Evolutionary conservation across 257 asterid genomes (phyloP), one percentile per base, ranked within the genome.

Genomic region (Solanum habrochaites): DNA sequence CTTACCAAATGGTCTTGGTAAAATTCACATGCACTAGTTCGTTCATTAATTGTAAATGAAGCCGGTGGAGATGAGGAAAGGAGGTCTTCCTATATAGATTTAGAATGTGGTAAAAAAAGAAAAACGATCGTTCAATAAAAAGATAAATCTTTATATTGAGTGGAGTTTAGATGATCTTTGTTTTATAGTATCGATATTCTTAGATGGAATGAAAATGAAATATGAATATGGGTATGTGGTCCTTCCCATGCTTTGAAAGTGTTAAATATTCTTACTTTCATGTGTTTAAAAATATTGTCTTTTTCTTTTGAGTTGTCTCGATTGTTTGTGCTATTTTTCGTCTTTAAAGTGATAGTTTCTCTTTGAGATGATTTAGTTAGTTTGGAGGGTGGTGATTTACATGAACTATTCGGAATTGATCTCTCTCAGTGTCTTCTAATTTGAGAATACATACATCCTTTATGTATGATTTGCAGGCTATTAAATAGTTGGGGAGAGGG

Each of bases 391-490:
- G 8, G 3, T 49, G 0, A 15, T 49, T 2, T 20, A 15, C 0
- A 49, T 2, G 0, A 49, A 49, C 15, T 0, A 49, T 5, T 49
- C 1, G 21, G 0, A 2, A 0, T 15, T 49, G 21, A 15, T 5
- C 3, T 13, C 3, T 0, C 21, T 49, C 8, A 15, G 1, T 49
- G 58, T 1, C 58, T 49, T 0, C 1, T 49, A 1, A 49, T 7
- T 49, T 20, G 7, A 15, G 8, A 2, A 13, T 45, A 1, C 0
- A 14, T 47, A 1, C 0, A 13, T 0, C 1, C 2, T 18, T 0
- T 14, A 14, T 47, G 7, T 47, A 7, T 47, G 56, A 0, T 47
- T 47, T 47, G 20, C 7, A 13, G 2, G 52, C 52, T 12, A 12
- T 45, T 45, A 12, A 1, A 12, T 2, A 1, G 2, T 12, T 4